These are phyloP conservation scores for Whalleya microplaca DNA, from an alignment of 2,329 filamentous ascomycete species.

Conservation along the genomic window DNA sequence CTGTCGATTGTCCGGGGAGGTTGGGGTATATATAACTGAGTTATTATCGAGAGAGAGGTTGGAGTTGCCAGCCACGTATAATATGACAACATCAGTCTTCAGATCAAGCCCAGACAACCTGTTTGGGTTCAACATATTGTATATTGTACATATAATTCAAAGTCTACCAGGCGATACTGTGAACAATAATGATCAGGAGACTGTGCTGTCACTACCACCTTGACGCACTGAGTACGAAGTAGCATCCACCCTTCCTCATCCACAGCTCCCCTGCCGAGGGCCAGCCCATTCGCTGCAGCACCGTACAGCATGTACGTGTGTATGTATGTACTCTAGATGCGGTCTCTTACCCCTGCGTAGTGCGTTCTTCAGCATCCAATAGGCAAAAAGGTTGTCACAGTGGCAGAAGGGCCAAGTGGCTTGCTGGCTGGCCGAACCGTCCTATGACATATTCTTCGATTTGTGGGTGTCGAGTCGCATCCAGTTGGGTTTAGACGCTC, in stretches of 20 bases:
- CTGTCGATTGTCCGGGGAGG: background rate
- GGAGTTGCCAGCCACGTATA: background rate
- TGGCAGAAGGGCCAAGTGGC: too few relatives aligned
- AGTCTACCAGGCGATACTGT: too few relatives aligned
- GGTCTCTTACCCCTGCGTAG: background rate
- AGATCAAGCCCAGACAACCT: too few relatives aligned
- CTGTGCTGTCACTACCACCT: background rate
- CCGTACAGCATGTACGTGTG: background rate
- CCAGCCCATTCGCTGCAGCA: background rate
- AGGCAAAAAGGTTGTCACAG: constrained; percentile 9
- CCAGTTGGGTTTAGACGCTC: background rate
- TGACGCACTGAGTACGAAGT: background rate
- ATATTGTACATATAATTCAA: too few relatives aligned
- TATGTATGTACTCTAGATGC: background rate
- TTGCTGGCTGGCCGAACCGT: constrained; percentile 10
- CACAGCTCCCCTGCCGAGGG: background rate
- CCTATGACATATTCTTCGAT: constrained; percentile 3
- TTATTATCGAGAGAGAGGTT: background rate
- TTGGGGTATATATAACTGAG: background rate
- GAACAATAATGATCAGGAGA: background rate
- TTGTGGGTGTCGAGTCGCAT: constrained; percentile 17
- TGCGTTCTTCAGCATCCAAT: constrained; percentile 10
- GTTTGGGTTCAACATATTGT: background rate
- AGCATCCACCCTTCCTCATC: background rate
- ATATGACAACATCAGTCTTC: too few relatives aligned